Evolutionary conservation across 305 asterid genomes (phyloP), one percentile per base, ranked within the genome.

Genomic region (Fraxinus greggii): DNA sequence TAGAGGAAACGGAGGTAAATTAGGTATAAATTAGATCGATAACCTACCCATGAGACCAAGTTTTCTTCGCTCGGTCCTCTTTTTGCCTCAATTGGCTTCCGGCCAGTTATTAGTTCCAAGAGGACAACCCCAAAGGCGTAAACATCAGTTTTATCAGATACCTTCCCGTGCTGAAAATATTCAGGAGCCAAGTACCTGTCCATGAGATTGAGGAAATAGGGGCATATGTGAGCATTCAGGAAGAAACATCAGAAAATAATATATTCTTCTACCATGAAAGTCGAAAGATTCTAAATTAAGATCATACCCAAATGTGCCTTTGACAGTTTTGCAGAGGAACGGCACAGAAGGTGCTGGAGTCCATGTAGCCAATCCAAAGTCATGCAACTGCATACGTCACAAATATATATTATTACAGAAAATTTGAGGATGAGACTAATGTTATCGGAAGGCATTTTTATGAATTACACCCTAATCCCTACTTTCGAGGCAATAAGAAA

Each of bases 321-420:
- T 93, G 26, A 94, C 98, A 42, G 98, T 94, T 82, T 93, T 94
- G 91, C 98, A 94, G 31, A 93, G 93, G 87, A 94, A 94, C 13
- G 97, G 97, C 3, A 94, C 90, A 1, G 97, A 94, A 24, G 98
- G 97, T 35, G 97, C 91, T 78, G 90, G 89, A 65, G 98, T 94
- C 98, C 97, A 93, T 40, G 95, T 88, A 31, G 98, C 98, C 90
- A 94, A 89, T 35, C 98, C 97, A 86, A 94, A 94, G 89, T 92
- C 98, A 77, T 97, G 91, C 86, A 93, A 77, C 97, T 94, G 89
- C 70, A 61, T 0, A 61, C 3, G n/a, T n/a, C 63, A 54, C 24
- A 5, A 48, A 48, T 15, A 17, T 48, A 48, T 10, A 42, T 42
- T 40, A 42, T 13, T 42, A 10, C 4, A 42, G 54, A 13, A 42